A percentile compares a stretch with the other conserved stretches of the same genome.
phyloP scores from a whole-genome alignment of 2,329 filamentous ascomycete species.

The Microdochium nivale region DNA sequence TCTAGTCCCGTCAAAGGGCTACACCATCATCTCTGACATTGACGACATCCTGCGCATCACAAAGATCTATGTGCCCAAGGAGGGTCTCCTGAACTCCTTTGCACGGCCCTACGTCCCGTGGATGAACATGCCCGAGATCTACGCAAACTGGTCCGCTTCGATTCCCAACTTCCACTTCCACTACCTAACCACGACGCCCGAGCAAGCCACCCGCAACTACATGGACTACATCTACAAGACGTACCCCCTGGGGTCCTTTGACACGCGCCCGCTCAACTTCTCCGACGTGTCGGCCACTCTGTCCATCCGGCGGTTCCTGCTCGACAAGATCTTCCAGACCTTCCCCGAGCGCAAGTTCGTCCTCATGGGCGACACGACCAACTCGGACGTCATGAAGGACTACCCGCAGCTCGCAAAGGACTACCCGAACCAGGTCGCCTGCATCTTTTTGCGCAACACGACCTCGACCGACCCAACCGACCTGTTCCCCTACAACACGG shows the following conservation, averaged over 20 bases:
- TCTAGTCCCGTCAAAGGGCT: slow-evolving; percentile 59
- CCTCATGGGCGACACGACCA: slow-evolving; percentile 67
- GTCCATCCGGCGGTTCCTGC: slow-evolving; percentile 59
- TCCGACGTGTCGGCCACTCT: slow-evolving; percentile 66
- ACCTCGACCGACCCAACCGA: slow-evolving; percentile 57
- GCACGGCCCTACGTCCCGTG: slow-evolving; percentile 61
- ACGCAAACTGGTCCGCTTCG: slow-evolving; percentile 63
- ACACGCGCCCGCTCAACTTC: slow-evolving; percentile 73
- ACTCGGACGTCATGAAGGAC: slow-evolving; percentile 66
- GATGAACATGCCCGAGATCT: slow-evolving; percentile 75
- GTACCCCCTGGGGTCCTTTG: slow-evolving; percentile 70
- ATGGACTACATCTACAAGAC: slow-evolving; percentile 74
- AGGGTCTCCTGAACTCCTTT: slow-evolving; percentile 71
- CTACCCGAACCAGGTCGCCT: slow-evolving; percentile 64
- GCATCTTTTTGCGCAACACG: slow-evolving; percentile 70
- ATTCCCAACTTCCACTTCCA: slow-evolving; percentile 68
- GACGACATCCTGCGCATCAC: slow-evolving; percentile 76
- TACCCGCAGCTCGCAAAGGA: slow-evolving; percentile 53
- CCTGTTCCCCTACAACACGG: slow-evolving; percentile 68
- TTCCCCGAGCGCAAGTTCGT: slow-evolving; percentile 70
- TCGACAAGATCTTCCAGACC: slow-evolving; percentile 65
- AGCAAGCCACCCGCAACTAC: slow-evolving; percentile 69
- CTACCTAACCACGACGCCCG: slow-evolving; percentile 73
- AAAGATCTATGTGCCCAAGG: slow-evolving; percentile 68
- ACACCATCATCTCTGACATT: slow-evolving; percentile 70